Conservation (phyloP, 768 basidiomycete species). For the Amanita fuliginea region DNA sequence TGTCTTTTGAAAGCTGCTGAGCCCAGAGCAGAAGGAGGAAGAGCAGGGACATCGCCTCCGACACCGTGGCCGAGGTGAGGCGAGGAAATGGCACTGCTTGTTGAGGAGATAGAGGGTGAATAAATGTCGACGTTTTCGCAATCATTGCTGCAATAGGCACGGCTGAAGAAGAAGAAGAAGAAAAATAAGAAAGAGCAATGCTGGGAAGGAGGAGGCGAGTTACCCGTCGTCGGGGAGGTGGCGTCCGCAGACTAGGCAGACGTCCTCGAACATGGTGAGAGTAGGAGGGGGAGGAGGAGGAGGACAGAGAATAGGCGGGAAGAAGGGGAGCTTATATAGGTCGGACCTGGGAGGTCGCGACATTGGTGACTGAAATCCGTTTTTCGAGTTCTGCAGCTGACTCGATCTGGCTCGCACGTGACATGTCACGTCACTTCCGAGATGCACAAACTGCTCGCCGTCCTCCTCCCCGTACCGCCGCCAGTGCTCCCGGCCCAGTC, state of each 20-base stretch:
- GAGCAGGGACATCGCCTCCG: conserved; percentile 53
- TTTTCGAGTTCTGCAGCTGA: conserved; percentile 24
- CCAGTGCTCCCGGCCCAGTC: conserved; percentile 4
- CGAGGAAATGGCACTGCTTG: conserved; percentile 60
- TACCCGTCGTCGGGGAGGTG: conserved; percentile 55
- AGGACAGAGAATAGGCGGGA: conserved; percentile 6
- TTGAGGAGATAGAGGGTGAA: conserved; percentile 56
- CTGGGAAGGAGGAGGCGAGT: conserved; percentile 16
- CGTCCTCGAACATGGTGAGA: conserved; percentile 62
- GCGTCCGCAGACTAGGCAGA: conserved; percentile 64
- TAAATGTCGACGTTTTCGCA: conserved; percentile 53
- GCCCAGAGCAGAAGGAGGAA: conserved; percentile 58
- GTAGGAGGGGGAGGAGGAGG: conserved; percentile 6
- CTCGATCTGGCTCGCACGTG: conserved; percentile 17
- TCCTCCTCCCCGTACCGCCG: conserved; percentile 2
- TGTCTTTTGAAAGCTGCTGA: conserved; percentile 37
- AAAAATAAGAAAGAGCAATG: too few relatives aligned
- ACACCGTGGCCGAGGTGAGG: conserved; percentile 43
- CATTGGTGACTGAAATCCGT: conserved; percentile 24
- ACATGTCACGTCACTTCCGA: conserved; percentile 2
- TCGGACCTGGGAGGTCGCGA: conserved; percentile 24
- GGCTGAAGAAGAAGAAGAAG: conserved; percentile 25
- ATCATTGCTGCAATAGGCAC: conserved; percentile 60
- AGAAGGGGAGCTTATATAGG: conserved; percentile 24
- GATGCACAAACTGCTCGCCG: neutral